Conservation (phyloP, 768 basidiomycete species). For the Exidia glandulosa region DNA sequence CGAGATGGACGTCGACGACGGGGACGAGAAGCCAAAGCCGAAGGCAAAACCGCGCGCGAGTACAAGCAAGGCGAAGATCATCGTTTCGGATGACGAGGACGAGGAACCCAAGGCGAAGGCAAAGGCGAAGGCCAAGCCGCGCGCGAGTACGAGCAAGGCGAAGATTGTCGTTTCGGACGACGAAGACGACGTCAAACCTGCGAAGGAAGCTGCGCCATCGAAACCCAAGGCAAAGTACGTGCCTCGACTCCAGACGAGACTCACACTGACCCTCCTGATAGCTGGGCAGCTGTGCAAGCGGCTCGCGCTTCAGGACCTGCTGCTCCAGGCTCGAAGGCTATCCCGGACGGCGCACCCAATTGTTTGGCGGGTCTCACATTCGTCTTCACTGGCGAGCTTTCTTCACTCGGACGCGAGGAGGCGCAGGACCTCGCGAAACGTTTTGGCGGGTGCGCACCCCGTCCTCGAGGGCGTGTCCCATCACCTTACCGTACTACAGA, state of each 20-base stretch:
- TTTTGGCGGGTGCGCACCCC: conserved; percentile 65
- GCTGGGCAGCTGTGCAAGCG: conserved; percentile 41
- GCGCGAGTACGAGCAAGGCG: conserved; percentile 11
- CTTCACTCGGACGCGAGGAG: conserved; percentile 79
- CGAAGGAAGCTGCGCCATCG: conserved; percentile 12
- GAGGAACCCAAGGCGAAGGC: conserved; percentile 26
- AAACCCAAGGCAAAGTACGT: conserved; percentile 29
- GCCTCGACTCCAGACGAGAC: background rate
- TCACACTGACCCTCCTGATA: conserved; percentile 30
- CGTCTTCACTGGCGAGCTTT: conserved; percentile 92
- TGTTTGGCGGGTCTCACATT: conserved; percentile 81
- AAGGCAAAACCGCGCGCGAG: conserved; percentile 9
- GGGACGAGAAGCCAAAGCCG: conserved; percentile 4
- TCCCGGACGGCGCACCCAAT: conserved; percentile 60
- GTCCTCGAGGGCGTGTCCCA: conserved; percentile 2
- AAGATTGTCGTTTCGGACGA: conserved; percentile 6
- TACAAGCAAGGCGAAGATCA: conserved; percentile 8
- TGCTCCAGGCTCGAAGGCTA: conserved; percentile 50
- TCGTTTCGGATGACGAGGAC: conserved; percentile 5
- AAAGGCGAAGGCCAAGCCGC: conserved; percentile 10
- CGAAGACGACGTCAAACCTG: background rate
- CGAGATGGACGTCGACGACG: background rate
- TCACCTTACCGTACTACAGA: conserved; percentile 28
- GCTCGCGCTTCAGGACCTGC: conserved; percentile 43
- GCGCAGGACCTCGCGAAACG: conserved; percentile 83